Evolutionary conservation across 2,329 filamentous ascomycete species (phyloP).

Genomic region (Pseudocercospora ulei): DNA sequence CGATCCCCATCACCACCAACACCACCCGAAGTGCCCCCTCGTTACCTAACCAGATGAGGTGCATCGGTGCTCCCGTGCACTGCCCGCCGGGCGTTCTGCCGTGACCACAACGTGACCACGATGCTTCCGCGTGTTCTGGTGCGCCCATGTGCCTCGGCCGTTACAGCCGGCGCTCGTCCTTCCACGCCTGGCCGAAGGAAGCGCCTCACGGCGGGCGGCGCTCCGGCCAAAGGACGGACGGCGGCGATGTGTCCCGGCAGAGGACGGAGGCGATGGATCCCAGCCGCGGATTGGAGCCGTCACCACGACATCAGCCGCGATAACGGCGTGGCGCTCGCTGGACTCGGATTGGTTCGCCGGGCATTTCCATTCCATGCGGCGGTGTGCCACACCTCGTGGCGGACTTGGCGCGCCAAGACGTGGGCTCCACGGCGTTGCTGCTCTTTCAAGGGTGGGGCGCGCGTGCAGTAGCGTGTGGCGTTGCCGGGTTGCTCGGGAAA

Average conservation of each 20-base stretch:
- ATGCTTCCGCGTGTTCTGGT: conserved; percentile 4
- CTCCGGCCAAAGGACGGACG: no score
- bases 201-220: no score
- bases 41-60: conserved; percentile 27
- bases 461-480: conserved; percentile 12
- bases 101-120: conserved; percentile 6
- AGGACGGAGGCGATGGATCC: conserved; percentile 19
- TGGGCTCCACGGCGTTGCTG: conserved; percentile 15
- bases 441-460: conserved; percentile 11
- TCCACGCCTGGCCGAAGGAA: no score
- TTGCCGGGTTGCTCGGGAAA: conserved; percentile 5
- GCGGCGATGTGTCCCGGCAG: no score
- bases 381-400: conserved; percentile 8
- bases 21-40: conserved; percentile 1
- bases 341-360: conserved; percentile 19
- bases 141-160: conserved; percentile 2
- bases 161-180: conserved; percentile 14
- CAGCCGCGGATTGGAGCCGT: conserved; percentile 14
- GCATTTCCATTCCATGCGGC: conserved; percentile 1
- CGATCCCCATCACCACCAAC: conserved; percentile 49
- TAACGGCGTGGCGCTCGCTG: conserved; percentile 9
- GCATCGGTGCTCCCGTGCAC: conserved; percentile 5
- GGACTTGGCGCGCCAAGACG: conserved; percentile 11
- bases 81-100: conserved; percentile 6
- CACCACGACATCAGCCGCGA: conserved; percentile 21